Percentiles rank a stretch among this genome's conserved stretches.
phyloP scores from a whole-genome alignment of 257 asterid species.

The Leonotis leonurus region DNA sequence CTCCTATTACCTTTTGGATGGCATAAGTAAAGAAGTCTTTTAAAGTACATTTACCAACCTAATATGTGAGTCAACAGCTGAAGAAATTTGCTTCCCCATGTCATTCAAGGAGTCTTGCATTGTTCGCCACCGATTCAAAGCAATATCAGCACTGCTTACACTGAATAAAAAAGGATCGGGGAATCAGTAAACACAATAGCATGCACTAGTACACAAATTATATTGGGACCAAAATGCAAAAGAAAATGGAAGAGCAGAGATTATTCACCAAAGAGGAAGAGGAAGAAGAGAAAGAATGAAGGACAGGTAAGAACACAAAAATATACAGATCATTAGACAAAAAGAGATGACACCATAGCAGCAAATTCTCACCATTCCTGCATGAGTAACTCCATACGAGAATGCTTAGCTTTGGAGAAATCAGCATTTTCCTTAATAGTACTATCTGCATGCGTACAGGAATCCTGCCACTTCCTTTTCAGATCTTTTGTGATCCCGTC shows the following conservation, averaged over 20 bases:
- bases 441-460: slow-evolving; percentile 45
- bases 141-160: slow-evolving; percentile 46
- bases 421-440: slow-evolving; percentile 55
- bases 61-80: slow-evolving; percentile 39
- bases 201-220: no score
- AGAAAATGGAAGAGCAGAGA: no score
- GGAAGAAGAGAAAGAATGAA: not conserved
- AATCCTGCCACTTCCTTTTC: slow-evolving; percentile 73
- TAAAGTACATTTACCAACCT: slow-evolving; percentile 41
- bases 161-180: slow-evolving; percentile 26
- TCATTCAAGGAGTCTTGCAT: slow-evolving; percentile 37
- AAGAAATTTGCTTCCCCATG: slow-evolving; percentile 49
- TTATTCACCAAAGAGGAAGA: no score
- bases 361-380: slow-evolving; percentile 70
- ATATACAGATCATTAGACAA: no score
- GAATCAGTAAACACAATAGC: no score
- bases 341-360: no score
- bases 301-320: no score
- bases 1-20: no score
- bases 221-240: no score
- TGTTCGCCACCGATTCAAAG: slow-evolving; percentile 39
- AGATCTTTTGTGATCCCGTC: slow-evolving; percentile 64
- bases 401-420: slow-evolving; percentile 79
- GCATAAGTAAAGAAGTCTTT: no score
- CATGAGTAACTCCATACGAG: slow-evolving; percentile 66